These are phyloP conservation scores for Capillidium heterosporum DNA, from an alignment of 371 early-diverging fungal species.

Conservation along the genomic window DNA sequence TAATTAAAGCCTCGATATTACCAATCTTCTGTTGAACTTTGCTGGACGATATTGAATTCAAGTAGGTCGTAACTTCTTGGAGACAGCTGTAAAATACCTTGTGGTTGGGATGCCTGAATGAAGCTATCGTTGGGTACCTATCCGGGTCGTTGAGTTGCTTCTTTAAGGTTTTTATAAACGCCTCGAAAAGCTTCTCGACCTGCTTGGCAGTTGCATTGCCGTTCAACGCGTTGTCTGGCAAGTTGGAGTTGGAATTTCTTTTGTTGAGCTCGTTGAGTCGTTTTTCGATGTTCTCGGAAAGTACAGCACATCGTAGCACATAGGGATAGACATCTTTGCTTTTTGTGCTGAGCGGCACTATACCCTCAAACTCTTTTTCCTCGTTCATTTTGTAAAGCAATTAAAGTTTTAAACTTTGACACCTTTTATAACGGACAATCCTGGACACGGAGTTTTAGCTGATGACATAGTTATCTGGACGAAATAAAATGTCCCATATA, in stretches of 20 bases:
- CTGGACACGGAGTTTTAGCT: too few species aligned
- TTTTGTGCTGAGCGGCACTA: too few species aligned
- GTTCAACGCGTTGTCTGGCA: background rate
- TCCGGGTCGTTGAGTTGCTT: background rate
- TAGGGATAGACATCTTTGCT: background rate
- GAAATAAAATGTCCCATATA: too few species aligned
- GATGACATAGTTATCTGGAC: too few species aligned
- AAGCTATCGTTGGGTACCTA: background rate
- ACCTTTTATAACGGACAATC: too few species aligned
- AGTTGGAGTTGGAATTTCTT: background rate
- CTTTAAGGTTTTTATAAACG: background rate
- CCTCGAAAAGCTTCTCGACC: background rate
- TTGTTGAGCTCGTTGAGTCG: background rate
- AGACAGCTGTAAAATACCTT: background rate
- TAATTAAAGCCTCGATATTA: slow-evolving; percentile 3
- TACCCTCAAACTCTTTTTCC: too few species aligned
- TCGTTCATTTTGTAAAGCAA: too few species aligned
- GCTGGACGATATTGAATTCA: background rate
- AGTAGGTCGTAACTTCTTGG: background rate
- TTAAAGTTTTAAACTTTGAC: too few species aligned
- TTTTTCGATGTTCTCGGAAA: background rate
- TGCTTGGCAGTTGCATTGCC: background rate
- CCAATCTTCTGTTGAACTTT: background rate
- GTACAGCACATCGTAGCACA: background rate
- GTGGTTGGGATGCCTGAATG: background rate